Percentiles rank a stretch among this genome's conserved stretches.
Evolutionary conservation across 306 rosid genomes (phyloP).

Genomic region (Vigna radiata): DNA sequence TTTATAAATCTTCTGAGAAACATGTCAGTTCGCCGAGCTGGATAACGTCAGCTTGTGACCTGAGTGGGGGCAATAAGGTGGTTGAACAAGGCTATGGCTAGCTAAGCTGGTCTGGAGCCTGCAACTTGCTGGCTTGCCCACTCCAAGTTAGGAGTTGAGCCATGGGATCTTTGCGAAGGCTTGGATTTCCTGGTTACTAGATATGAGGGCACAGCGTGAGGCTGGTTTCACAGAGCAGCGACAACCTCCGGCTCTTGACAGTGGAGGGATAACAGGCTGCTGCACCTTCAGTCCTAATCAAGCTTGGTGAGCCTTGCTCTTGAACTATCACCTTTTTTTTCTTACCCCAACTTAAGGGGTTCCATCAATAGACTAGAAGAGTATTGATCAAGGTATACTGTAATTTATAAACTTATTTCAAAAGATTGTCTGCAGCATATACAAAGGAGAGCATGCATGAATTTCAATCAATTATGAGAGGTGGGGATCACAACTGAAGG

Average conservation of each 20-base stretch:
- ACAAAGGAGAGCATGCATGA: too few species aligned
- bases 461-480: too few species aligned
- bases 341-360: too few species aligned
- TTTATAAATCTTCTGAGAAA: too few species aligned
- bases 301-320: not conserved
- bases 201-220: not conserved
- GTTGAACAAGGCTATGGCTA: not conserved
- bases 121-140: not conserved
- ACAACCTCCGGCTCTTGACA: too few species aligned
- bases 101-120: not conserved
- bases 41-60: not conserved
- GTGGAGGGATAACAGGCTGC: not conserved
- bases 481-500: too few species aligned
- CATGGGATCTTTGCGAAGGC: not conserved
- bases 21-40: not conserved
- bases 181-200: not conserved
- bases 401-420: too few species aligned
- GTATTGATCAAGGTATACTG: too few species aligned
- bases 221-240: not conserved
- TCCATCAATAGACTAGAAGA: too few species aligned
- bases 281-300: accelerated
- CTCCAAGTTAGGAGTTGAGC: not conserved
- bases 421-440: too few species aligned
- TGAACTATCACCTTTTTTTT: not conserved
- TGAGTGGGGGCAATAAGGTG: not conserved